Percentiles rank a stretch among this genome's conserved stretches.
These are phyloP conservation scores for Lithospermum erythrorhizon DNA, from an alignment of 257 asterid genomes.

Conservation along the genomic window DNA sequence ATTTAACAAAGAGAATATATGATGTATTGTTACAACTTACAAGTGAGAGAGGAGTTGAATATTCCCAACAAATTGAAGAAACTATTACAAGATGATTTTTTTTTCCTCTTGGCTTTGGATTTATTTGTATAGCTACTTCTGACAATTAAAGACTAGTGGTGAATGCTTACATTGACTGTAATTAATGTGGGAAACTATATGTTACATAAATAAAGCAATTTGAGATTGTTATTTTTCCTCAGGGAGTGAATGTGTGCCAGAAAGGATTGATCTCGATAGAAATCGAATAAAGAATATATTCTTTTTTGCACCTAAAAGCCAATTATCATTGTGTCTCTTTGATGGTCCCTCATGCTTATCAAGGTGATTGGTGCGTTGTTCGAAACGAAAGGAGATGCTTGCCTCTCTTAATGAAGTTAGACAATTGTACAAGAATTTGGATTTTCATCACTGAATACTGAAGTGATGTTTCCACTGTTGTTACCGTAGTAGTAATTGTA, in stretches of 20 bases:
- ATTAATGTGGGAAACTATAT: not conserved
- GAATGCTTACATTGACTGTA: not conserved
- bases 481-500: conserved; percentile 32
- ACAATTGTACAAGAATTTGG: conserved; percentile 77
- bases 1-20: too few species aligned
- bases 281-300: conserved; percentile 25
- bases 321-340: conserved; percentile 27
- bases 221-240: conserved; percentile 14
- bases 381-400: conserved; percentile 8
- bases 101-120: not conserved
- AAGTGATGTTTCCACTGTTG: conserved; percentile 39
- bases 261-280: conserved; percentile 18
- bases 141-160: not conserved
- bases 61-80: not conserved
- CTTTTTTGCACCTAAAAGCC: conserved; percentile 38
- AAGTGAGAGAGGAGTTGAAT: not conserved
- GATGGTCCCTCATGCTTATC: conserved; percentile 20
- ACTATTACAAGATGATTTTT: not conserved
- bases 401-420: conserved; percentile 4
- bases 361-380: conserved; percentile 12
- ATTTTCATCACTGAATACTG: conserved; percentile 85
- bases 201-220: not conserved
- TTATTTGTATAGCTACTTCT: not conserved
- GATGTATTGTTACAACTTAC: not conserved
- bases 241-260: conserved; percentile 24